Evolutionary conservation across 2,329 filamentous ascomycete genomes (phyloP).

Genomic region (Penicillium glabrum): DNA sequence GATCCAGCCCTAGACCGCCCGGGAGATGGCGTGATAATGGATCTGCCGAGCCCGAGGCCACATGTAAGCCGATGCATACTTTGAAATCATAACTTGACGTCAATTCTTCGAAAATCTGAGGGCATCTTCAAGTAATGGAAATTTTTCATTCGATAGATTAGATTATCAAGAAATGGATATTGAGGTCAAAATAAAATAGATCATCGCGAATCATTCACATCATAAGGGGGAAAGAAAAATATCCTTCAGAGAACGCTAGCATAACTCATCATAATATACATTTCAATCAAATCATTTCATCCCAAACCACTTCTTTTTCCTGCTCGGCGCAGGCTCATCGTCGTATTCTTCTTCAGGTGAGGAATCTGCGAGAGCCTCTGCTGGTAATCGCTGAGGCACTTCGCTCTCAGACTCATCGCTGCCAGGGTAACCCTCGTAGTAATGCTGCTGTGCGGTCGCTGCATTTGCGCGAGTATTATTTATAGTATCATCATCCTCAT

Average conservation of each 20-base stretch:
- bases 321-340: slow-evolving; percentile 19
- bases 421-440: slow-evolving; percentile 24
- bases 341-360: slow-evolving; percentile 16
- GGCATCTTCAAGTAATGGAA: neutral
- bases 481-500: slow-evolving; percentile 23
- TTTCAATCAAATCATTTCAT: slow-evolving; percentile 13
- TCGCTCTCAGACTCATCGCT: slow-evolving; percentile 20
- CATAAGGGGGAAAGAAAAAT: slow-evolving; percentile 8
- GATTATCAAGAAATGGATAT: neutral
- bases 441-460: slow-evolving; percentile 12
- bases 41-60: neutral
- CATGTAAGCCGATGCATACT: neutral
- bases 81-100: neutral
- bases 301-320: slow-evolving; percentile 37
- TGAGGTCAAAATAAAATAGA: neutral
- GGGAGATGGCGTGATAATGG: slow-evolving; percentile 1
- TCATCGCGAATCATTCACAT: slow-evolving; percentile 9
- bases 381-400: slow-evolving; percentile 16
- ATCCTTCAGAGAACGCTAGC: neutral
- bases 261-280: slow-evolving; percentile 20
- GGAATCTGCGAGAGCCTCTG: slow-evolving; percentile 7
- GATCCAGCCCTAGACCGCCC: neutral
- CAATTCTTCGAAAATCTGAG: neutral
- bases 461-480: slow-evolving; percentile 27
- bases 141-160: neutral